Evolutionary conservation across 441 rosid species (phyloP).

Genomic region (Erodium moschatum): DNA sequence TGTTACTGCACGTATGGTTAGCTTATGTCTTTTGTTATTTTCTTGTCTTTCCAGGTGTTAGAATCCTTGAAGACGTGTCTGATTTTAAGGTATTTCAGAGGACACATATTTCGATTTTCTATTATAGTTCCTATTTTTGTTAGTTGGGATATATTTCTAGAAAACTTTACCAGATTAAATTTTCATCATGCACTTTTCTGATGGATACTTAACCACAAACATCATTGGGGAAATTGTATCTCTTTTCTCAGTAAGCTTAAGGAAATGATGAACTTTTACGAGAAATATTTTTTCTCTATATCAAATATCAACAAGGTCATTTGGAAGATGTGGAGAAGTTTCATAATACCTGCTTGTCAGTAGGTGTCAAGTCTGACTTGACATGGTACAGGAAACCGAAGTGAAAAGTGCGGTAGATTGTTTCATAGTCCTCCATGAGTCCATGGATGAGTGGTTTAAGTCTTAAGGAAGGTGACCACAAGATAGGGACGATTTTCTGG

Average conservation of each 20-base stretch:
- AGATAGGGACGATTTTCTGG: not conserved
- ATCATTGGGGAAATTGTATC: not conserved
- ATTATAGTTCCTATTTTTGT: not conserved
- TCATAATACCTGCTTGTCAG: not conserved
- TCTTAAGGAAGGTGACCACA: not conserved
- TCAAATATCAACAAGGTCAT: conserved; percentile 2
- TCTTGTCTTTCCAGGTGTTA: conserved; percentile 45
- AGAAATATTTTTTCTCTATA: conserved; percentile 3
- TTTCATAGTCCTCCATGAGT: not conserved
- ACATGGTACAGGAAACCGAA: not conserved
- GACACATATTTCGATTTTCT: too few relatives aligned
- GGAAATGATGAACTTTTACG: not conserved
- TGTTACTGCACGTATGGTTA: not conserved
- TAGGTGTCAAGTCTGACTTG: conserved; percentile 1
- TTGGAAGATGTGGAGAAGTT: not conserved
- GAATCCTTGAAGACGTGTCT: conserved; percentile 89
- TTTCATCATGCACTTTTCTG: not conserved
- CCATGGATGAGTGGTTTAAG: not conserved
- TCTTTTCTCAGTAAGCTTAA: not conserved
- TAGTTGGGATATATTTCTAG: not conserved
- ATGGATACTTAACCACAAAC: not conserved
- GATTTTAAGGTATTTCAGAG: conserved; percentile 54
- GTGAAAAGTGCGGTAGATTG: not conserved
- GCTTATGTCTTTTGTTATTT: conserved; percentile 14
- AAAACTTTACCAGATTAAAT: not conserved